Evolutionary conservation across 257 asterid species (phyloP), one percentile per base, ranked within the genome.

Genomic region (Asclepias syriaca): DNA sequence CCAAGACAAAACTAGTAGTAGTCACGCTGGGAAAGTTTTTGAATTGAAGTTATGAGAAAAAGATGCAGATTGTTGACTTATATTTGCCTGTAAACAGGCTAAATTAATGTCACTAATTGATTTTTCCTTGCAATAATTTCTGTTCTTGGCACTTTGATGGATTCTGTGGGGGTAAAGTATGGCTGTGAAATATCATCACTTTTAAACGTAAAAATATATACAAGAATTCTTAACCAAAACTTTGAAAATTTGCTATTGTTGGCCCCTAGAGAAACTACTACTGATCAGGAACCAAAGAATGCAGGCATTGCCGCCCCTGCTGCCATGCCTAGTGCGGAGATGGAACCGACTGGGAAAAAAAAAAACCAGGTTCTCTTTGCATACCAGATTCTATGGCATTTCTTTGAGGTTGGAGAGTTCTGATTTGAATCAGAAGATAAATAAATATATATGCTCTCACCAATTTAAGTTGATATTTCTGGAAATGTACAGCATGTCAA

Each of bases 381-480:
- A 21, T 56, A 1, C 15, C 61, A 56, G n/a, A 21, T n/a, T 58
- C 12, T 10, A 24, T 24, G 65, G 18, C 37, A 60, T 60, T 32
- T 29, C 45, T 15, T 60, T 5, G 10, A 8, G 65, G 39, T 34
- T 15, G 15, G 39, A 10, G 9, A 22, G 9, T 18, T 58, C 19
- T 58, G 39, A 12, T 27, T 29, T 60, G 9, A 63, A 34, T 16
- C 48, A 61, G 67, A 19, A 53, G 8, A 61, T 32, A 32, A 8
- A 6, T 34, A 63, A 5, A 53, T 3, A 29, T 29, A 29, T 29
- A 29, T 29, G 34, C 34, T 29, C 34, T 29, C 86, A 91, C 99
- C 99, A 94, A 74, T 94, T 91, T 86, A 91, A 84, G 82, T 68
- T 83, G 78, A 92, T 88, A 58, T 79, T 83, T 78, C 97, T 86